phyloP scores from a whole-genome alignment of 257 asterid species.

The Solanum pinnatisectum region DNA sequence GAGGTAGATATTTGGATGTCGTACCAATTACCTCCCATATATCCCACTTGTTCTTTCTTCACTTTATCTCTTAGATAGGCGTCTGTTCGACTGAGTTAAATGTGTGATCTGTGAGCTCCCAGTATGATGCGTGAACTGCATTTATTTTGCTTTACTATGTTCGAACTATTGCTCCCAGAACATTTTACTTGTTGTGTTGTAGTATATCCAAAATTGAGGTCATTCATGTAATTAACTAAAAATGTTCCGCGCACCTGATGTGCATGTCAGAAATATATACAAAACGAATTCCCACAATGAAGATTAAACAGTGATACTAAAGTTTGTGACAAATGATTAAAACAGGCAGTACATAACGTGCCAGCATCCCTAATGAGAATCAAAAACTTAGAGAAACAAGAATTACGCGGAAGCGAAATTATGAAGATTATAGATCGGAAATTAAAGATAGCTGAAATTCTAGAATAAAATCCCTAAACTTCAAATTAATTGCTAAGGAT shows the following conservation, averaged over 20 bases:
- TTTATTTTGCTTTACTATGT: not conserved
- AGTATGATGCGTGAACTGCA: not conserved
- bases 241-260: not conserved
- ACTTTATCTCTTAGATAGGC: not conserved
- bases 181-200: not conserved
- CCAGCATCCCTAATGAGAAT: not conserved
- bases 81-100: not conserved
- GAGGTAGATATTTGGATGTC: conserved; percentile 43
- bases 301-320: not conserved
- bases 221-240: not conserved
- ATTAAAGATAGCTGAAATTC: not conserved
- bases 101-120: not conserved
- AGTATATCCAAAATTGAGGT: not conserved
- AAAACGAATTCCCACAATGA: not conserved
- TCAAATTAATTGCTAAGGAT: not conserved
- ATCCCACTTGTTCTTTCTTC: not conserved
- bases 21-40: not conserved
- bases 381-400: not conserved
- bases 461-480: not conserved
- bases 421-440: not conserved
- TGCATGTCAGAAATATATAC: not conserved
- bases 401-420: not conserved
- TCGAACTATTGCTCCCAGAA: not conserved
- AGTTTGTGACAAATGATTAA: not conserved
- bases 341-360: not conserved